These are phyloP conservation scores for Hyparrhenia diplandra DNA, from an alignment of 176 grass and related monocot species.

Conservation along the genomic window DNA sequence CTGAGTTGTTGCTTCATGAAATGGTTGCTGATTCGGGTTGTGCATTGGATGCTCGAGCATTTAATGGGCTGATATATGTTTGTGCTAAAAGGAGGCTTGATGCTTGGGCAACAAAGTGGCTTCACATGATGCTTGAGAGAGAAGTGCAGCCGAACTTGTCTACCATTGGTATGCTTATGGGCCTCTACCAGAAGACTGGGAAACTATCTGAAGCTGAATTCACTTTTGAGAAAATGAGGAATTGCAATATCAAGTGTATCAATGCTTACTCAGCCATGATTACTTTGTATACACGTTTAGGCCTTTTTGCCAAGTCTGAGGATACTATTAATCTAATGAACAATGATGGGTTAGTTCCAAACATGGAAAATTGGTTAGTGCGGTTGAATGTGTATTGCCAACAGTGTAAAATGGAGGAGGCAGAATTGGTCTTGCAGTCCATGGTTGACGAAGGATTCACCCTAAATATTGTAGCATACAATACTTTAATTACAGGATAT, in stretches of 20 bases:
- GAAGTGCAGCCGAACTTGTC: conserved; percentile 60
- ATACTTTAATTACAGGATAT: conserved; percentile 92
- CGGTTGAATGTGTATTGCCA: conserved; percentile 81
- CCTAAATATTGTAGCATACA: conserved; percentile 80
- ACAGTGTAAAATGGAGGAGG: conserved; percentile 75
- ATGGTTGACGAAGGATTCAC: conserved; percentile 49
- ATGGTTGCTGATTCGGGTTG: conserved; percentile 56
- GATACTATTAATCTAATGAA: conserved; percentile 60
- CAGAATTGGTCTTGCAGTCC: conserved; percentile 48
- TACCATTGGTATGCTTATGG: conserved; percentile 92
- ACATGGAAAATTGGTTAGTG: conserved; percentile 89
- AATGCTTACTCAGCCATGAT: conserved; percentile 82
- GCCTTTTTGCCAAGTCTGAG: conserved; percentile 61
- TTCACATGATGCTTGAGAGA: conserved; percentile 60
- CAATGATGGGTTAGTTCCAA: conserved; percentile 57
- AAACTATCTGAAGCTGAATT: conserved; percentile 60
- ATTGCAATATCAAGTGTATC: conserved; percentile 50
- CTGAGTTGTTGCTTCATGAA: conserved; percentile 61
- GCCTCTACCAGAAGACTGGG: conserved; percentile 71
- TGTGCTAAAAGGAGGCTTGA: conserved; percentile 73
- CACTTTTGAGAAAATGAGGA: conserved; percentile 66
- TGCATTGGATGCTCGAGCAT: conserved; percentile 53
- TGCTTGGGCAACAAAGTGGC: conserved; percentile 87
- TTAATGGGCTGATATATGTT: conserved; percentile 78
- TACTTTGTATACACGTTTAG: conserved; percentile 64